phyloP scores from a whole-genome alignment of 2,329 filamentous ascomycete species.

The Colletotrichum scovillei region DNA sequence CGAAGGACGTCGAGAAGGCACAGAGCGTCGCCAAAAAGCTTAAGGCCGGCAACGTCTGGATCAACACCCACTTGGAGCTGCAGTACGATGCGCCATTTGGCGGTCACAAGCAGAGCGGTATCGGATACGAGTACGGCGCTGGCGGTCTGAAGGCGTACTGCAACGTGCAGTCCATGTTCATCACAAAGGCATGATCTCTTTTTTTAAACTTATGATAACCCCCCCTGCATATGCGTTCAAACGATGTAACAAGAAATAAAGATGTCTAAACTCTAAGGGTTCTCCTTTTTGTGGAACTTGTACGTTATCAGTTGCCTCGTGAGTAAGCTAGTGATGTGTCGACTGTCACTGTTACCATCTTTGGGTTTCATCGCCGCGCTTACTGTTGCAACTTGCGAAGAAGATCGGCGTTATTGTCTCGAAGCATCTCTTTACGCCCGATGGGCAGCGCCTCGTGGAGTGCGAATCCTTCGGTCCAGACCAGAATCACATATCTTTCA shows the following conservation, averaged over 20 bases:
- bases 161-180: conserved; percentile 32
- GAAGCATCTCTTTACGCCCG: not conserved
- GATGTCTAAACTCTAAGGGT: not conserved
- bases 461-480: not conserved
- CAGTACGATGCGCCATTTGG: conserved; percentile 50
- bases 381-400: not conserved
- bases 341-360: not conserved
- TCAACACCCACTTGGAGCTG: conserved; percentile 67
- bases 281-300: not conserved
- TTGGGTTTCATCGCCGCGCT: not conserved
- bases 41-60: conserved; percentile 70
- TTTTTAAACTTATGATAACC: not conserved
- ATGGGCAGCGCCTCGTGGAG: not conserved
- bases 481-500: not conserved
- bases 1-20: conserved; percentile 62
- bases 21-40: conserved; percentile 63
- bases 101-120: conserved; percentile 57
- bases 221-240: not conserved
- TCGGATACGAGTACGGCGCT: conserved; percentile 54
- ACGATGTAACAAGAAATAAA: conserved; percentile 15
- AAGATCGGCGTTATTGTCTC: not conserved
- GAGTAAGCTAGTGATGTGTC: not conserved
- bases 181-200: conserved; percentile 24
- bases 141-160: conserved; percentile 51
- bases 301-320: conserved; percentile 2